Base-by-base conservation (phyloP, 805 yeast genomes). In the Diddensiella santjacobensis region DNA sequence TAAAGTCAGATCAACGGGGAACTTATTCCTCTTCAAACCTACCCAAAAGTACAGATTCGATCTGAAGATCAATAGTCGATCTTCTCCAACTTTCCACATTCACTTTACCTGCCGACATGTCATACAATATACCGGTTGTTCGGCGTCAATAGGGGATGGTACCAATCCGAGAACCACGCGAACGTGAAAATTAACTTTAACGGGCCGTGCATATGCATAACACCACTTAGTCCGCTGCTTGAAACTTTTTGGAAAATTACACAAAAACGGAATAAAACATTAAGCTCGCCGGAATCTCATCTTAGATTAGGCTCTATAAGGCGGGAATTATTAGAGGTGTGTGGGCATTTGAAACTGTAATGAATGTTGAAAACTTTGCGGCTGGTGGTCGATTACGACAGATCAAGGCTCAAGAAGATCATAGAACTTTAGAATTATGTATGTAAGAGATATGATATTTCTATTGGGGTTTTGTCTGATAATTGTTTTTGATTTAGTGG, bases 381-480 rank as follows among this genome's bases (percentile, higher is more conserved):
- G 52, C 45, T 18, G 47, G 44, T 19, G 55, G 56, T 17, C 41
- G 56, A n/a, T 41, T 58, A 36, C 22, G 44, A 40, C 61, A 57
- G 48, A 53, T 58, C 47, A 58, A 58, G 45, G 42, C 56, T 31
- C 50, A 35, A 30, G 60, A 55, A 10, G 61, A 58, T 43, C 58
- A 54, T 41, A 46, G 58, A n/a, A 40, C 47, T 15, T 49, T 58
- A 23, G 55, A 53, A 35, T 35, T 50, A 31, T 35, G 57, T 44
- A 45, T 18, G 47, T 40, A 6, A 19, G 26, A 6, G 22, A 5
- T 19, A 3, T n/a, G n/a, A n/a, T n/a, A n/a, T n/a, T 26, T 10
- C 10, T 10, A 6, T 29, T 35, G 30, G n/a, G 22, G 13, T 13
- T 26, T 8, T 26, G 13, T 13, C 3, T 40, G 18, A 22, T 18